Conservation (phyloP, 768 basidiomycete species). For the Naganishia antarctica region DNA sequence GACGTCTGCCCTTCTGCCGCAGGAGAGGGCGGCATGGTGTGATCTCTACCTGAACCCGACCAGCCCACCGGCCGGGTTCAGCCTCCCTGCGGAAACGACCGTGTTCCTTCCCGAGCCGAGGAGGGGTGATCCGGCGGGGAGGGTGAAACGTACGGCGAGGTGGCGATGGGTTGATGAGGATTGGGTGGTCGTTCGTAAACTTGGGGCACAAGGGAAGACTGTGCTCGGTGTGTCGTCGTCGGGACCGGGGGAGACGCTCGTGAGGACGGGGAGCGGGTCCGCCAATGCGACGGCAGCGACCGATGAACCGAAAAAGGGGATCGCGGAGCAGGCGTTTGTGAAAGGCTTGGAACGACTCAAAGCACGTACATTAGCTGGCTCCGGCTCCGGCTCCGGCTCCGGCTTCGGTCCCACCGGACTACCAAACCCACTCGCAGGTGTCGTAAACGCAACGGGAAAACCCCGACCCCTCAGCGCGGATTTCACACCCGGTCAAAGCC, state of each 20-base stretch:
- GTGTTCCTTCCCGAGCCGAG: slow-evolving; percentile 41
- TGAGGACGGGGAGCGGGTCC: too few relatives aligned
- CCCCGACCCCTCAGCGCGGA: slow-evolving; percentile 2
- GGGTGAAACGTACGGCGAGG: slow-evolving; percentile 66
- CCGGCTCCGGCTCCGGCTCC: too few relatives aligned
- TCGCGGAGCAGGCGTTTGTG: slow-evolving; percentile 50
- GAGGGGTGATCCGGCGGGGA: slow-evolving; percentile 40
- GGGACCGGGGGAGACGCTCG: too few relatives aligned
- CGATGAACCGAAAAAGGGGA: slow-evolving; percentile 26
- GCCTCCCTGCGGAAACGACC: slow-evolving; percentile 57
- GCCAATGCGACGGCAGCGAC: too few relatives aligned
- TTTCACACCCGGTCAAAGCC: background rate
- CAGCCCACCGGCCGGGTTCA: slow-evolving; percentile 64
- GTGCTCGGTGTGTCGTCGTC: too few relatives aligned
- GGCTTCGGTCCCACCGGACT: too few relatives aligned
- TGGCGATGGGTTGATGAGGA: slow-evolving; percentile 92
- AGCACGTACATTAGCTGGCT: slow-evolving; percentile 35
- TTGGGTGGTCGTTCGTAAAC: slow-evolving; percentile 65
- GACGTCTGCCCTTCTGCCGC: slow-evolving; percentile 84
- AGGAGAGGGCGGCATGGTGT: slow-evolving; percentile 83
- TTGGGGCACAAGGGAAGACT: too few relatives aligned
- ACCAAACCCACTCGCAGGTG: background rate
- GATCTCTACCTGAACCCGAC: slow-evolving; percentile 65
- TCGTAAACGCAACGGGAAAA: background rate
- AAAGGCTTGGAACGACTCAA: slow-evolving; percentile 49